Conservation (phyloP, 1,284 basidiomycete species). For the Pseudomicrostroma phylloplanum region DNA sequence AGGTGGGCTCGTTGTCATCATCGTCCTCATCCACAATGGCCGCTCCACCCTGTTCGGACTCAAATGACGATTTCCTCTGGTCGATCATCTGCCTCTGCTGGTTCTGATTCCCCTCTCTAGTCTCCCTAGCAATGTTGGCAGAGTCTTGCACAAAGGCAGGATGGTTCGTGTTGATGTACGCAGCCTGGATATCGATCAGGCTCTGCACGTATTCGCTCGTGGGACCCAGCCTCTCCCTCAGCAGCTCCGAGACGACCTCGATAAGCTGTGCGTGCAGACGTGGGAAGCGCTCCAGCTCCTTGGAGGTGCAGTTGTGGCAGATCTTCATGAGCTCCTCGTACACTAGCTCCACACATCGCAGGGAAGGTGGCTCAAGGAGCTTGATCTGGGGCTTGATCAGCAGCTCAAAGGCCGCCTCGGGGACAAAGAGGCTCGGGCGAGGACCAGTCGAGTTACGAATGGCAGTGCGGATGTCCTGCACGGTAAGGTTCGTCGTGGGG, state of each 20-base stretch:
- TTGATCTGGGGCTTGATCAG: slow-evolving; percentile 99
- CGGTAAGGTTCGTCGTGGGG: slow-evolving; percentile 80
- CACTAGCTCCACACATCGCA: slow-evolving; percentile 94
- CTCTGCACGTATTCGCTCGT: slow-evolving; percentile 94
- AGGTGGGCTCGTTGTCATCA: slow-evolving; percentile 19
- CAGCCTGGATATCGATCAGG: slow-evolving; percentile 92
- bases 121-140: slow-evolving; percentile 46
- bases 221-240: slow-evolving; percentile 89
- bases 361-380: slow-evolving; percentile 81
- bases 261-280: slow-evolving; percentile 85
- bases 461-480: slow-evolving; percentile 92
- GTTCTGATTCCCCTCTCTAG: slow-evolving; percentile 39
- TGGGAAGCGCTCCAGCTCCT: slow-evolving; percentile 96
- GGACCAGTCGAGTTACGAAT: slow-evolving; percentile 98
- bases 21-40: slow-evolving; percentile 25
- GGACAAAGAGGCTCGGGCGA: slow-evolving; percentile 89
- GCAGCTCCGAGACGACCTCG: slow-evolving; percentile 92
- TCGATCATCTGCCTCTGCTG: slow-evolving; percentile 42
- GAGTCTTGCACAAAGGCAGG: slow-evolving; percentile 68
- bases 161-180: slow-evolving; percentile 98
- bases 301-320: slow-evolving; percentile 92
- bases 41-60: slow-evolving; percentile 26
- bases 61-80: slow-evolving; percentile 23
- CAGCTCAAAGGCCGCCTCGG: slow-evolving; percentile 93
- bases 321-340: slow-evolving; percentile 99